Conservation (phyloP, 495 filamentous ascomycete species). For the Penicillium cosmopolitanum region DNA sequence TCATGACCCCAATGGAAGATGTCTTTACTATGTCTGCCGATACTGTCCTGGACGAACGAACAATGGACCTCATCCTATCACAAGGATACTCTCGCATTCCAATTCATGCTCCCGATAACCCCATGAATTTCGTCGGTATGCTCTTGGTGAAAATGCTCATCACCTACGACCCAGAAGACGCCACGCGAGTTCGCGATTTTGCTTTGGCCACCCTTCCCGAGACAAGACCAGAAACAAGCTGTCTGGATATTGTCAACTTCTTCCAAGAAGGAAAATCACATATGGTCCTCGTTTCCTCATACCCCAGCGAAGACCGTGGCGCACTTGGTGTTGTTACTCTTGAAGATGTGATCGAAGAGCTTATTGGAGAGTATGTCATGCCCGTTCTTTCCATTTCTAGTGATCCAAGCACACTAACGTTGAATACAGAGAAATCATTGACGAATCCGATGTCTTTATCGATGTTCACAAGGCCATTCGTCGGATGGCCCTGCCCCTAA, state of each 20-base stretch:
- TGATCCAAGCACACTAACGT: slow-evolving; percentile 27
- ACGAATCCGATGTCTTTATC: slow-evolving; percentile 94
- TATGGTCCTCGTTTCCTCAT: slow-evolving; percentile 95
- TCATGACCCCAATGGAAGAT: slow-evolving; percentile 98
- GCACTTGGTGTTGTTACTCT: slow-evolving; percentile 92
- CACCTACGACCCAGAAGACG: slow-evolving; percentile 96
- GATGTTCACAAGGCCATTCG: slow-evolving; percentile 97
- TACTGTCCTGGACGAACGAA: slow-evolving; percentile 84
- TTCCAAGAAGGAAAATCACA: slow-evolving; percentile 99
- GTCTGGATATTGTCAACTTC: slow-evolving; percentile 97
- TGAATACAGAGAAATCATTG: slow-evolving; percentile 67
- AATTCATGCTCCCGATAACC: slow-evolving; percentile 83
- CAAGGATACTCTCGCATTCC: slow-evolving; percentile 96
- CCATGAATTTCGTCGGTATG: slow-evolving; percentile 92
- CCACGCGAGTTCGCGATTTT: slow-evolving; percentile 82
- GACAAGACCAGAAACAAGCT: slow-evolving; percentile 92
- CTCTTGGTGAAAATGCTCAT: slow-evolving; percentile 97
- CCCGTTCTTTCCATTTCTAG: not conserved
- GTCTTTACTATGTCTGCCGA: slow-evolving; percentile 95
- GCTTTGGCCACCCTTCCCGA: slow-evolving; percentile 92
- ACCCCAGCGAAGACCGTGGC: slow-evolving; percentile 84
- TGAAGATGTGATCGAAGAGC: slow-evolving; percentile 97
- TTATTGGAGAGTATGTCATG: slow-evolving; percentile 87
- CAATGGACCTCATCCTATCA: slow-evolving; percentile 89
- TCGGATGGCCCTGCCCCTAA: slow-evolving; percentile 69